Percentiles rank a stretch among this genome's conserved stretches.
Conservation (phyloP, 2,329 filamentous ascomycete genomes). For the Verticillium nonalfalfae region DNA sequence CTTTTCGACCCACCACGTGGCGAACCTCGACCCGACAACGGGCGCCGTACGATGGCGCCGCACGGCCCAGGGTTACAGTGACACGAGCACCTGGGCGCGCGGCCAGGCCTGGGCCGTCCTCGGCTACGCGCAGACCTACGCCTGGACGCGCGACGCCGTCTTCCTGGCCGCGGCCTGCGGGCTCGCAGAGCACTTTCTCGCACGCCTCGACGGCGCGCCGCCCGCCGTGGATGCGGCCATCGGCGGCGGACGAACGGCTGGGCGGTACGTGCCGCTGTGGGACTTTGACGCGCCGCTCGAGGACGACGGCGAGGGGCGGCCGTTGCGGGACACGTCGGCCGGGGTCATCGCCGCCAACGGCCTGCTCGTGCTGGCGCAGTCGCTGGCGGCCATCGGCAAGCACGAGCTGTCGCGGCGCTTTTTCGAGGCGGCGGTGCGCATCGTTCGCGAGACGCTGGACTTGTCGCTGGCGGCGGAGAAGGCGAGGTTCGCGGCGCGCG, state of each 20-base stretch:
- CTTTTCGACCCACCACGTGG: constrained; percentile 33
- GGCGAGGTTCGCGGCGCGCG: constrained; percentile 7
- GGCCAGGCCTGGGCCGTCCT: constrained; percentile 44
- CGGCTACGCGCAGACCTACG: constrained; percentile 41
- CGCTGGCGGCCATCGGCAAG: constrained; percentile 6
- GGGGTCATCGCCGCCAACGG: constrained; percentile 19
- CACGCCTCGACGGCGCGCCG: constrained; percentile 22
- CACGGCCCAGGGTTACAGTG: constrained; percentile 38
- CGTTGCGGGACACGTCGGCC: constrained; percentile 26
- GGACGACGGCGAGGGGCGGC: constrained; percentile 10
- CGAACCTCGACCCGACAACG: constrained; percentile 34
- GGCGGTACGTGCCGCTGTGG: constrained; percentile 24
- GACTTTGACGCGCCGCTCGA: constrained; percentile 41
- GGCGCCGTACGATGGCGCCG: constrained; percentile 29
- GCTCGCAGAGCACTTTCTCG: constrained; percentile 40
- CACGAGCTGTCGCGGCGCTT: constrained; percentile 3
- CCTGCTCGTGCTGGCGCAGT: constrained; percentile 16
- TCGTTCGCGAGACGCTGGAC: constrained; percentile 12
- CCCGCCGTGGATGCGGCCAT: constrained; percentile 9
- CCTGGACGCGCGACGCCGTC: constrained; percentile 32
- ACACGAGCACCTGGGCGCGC: constrained; percentile 39
- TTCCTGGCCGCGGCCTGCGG: constrained; percentile 36
- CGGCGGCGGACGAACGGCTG: not conserved
- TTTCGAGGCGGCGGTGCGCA: constrained; percentile 5
- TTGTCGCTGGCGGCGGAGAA: constrained; percentile 17